These are phyloP conservation scores for Filobasidium floriforme DNA, from an alignment of 768 basidiomycete genomes.

Conservation along the genomic window DNA sequence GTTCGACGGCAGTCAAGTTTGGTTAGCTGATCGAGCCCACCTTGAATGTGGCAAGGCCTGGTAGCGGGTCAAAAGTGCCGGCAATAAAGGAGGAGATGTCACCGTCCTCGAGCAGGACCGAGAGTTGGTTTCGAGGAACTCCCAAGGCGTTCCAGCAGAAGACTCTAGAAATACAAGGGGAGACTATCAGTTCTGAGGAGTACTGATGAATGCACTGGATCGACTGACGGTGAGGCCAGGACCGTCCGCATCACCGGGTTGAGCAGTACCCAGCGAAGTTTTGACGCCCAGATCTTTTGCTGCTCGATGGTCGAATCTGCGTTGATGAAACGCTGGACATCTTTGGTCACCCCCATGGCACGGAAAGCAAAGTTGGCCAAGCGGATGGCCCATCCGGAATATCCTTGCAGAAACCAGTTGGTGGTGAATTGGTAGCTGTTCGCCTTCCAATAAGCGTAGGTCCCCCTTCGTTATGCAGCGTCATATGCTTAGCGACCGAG, in stretches of 20 bases:
- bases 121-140: slow-evolving; percentile 63
- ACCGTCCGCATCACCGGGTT: slow-evolving; percentile 51
- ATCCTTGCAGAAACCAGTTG: slow-evolving; percentile 63
- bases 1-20: background rate
- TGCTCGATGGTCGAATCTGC: slow-evolving; percentile 57
- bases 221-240: slow-evolving; percentile 19
- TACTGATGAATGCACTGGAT: background rate
- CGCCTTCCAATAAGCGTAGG: slow-evolving; percentile 69
- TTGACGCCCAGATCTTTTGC: slow-evolving; percentile 56
- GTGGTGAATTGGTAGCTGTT: slow-evolving; percentile 51
- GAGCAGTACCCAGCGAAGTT: slow-evolving; percentile 58
- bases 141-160: slow-evolving; percentile 75
- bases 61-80: slow-evolving; percentile 48
- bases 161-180: no score
- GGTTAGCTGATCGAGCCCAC: slow-evolving; percentile 10
- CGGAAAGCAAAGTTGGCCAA: slow-evolving; percentile 56
- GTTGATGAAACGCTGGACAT: slow-evolving; percentile 55
- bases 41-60: slow-evolving; percentile 34
- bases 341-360: slow-evolving; percentile 55
- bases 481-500: background rate
- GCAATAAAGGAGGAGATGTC: slow-evolving; percentile 44
- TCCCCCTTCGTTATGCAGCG: slow-evolving; percentile 38
- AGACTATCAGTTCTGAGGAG: background rate
- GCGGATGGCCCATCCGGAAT: slow-evolving; percentile 61
- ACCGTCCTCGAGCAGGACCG: slow-evolving; percentile 52